phyloP scores from a whole-genome alignment of 2,329 filamentous ascomycete genomes.

The Rugonectria rugulosa region DNA sequence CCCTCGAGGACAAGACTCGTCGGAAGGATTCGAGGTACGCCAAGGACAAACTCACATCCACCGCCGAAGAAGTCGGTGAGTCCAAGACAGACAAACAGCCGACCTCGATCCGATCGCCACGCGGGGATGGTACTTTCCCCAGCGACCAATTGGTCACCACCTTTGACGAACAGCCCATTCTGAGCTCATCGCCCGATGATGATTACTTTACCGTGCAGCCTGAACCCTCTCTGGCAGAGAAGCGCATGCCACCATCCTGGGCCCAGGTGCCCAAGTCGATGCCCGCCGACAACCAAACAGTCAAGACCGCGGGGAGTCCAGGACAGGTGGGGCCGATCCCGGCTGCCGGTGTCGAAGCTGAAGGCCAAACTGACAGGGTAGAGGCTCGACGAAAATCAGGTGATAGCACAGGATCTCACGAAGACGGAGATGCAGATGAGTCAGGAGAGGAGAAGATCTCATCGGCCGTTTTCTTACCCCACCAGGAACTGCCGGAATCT shows the following conservation, averaged over 20 bases:
- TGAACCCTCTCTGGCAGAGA: conserved; percentile 12
- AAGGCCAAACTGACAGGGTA: conserved; percentile 38
- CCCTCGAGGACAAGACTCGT: conserved; percentile 63
- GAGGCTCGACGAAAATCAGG: conserved; percentile 47
- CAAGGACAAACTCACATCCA: conserved; percentile 52
- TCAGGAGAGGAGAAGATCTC: conserved; percentile 87
- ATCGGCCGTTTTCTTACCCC: conserved; percentile 83
- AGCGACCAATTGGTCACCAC: neutral
- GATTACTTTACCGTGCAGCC: conserved; percentile 37
- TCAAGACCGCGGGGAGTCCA: conserved; percentile 28
- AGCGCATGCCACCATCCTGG: conserved; percentile 23
- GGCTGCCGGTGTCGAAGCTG: conserved; percentile 31
- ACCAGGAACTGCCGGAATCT: conserved; percentile 63
- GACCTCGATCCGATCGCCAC: conserved; percentile 16
- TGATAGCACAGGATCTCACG: conserved; percentile 49
- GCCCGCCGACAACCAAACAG: conserved; percentile 30
- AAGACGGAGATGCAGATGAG: conserved; percentile 55
- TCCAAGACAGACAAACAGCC: conserved; percentile 14
- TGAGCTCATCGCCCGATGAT: conserved; percentile 32
- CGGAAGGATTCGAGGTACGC: conserved; percentile 55
- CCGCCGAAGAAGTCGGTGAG: conserved; percentile 42
- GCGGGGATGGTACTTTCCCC: conserved; percentile 22
- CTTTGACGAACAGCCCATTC: conserved; percentile 26
- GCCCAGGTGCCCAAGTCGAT: conserved; percentile 26
- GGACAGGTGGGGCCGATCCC: conserved; percentile 36